Evolutionary conservation across 306 rosid genomes (phyloP).

Genomic region (Medicago lupulina): DNA sequence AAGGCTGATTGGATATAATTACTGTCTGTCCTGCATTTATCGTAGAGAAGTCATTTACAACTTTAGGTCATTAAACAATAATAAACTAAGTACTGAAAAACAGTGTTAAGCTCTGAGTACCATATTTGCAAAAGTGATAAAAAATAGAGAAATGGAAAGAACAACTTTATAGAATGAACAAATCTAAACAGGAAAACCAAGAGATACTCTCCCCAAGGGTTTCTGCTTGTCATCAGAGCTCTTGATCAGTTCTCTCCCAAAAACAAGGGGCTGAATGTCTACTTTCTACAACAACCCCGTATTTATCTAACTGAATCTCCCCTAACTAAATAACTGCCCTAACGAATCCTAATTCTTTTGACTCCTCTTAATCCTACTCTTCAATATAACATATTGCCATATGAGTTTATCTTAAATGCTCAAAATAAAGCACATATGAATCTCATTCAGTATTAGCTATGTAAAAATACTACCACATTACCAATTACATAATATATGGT

Average conservation of each 20-base stretch:
- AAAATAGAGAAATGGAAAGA: slow-evolving; percentile 9
- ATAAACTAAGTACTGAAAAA: slow-evolving; percentile 31
- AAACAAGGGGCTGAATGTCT: background rate
- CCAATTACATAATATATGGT: slow-evolving; percentile 8
- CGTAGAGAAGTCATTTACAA: slow-evolving; percentile 41
- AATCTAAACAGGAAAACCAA: slow-evolving; percentile 1
- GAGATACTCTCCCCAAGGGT: background rate
- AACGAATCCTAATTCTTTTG: background rate
- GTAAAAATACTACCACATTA: slow-evolving; percentile 16
- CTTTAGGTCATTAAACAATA: slow-evolving; percentile 35
- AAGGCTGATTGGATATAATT: slow-evolving; percentile 86
- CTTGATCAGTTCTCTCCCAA: background rate
- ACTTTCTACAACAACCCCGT: background rate
- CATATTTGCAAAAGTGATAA: slow-evolving; percentile 4
- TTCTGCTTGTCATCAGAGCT: background rate
- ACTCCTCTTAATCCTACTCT: background rate
- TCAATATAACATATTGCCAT: background rate
- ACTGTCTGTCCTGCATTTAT: slow-evolving; percentile 77
- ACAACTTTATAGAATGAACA: background rate
- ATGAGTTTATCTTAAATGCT: slow-evolving; percentile 16
- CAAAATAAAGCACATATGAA: background rate
- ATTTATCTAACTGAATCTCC: slow-evolving; percentile 5
- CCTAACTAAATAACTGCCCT: background rate
- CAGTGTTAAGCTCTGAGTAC: slow-evolving; percentile 7
- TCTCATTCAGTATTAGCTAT: slow-evolving; percentile 22